Base-by-base conservation (phyloP, 2,329 filamentous ascomycete genomes). In the Chaetothyriales sp. region DNA sequence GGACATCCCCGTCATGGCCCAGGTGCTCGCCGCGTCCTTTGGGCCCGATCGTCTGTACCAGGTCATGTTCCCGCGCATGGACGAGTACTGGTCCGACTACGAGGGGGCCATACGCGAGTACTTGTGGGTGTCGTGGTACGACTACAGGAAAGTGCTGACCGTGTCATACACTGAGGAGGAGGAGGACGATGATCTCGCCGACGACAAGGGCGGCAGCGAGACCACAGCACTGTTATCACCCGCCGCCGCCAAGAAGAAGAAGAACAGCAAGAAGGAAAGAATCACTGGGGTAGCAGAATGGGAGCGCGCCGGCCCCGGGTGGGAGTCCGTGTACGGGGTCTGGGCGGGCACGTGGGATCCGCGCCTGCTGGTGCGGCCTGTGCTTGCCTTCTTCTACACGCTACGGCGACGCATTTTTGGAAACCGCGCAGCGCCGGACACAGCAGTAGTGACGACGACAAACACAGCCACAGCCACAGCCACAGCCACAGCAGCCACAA, bases 391-490 rank as follows among this genome's bases (percentile, higher is more conserved):
- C 2, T 53, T 42, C 22, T 46, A 48, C 46, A 28, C 22, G 3
- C 5, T 49, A 2, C 51, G 49, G 3, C 46, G 51, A 28, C 46
- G 20, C 19, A 6, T 49, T 15, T 45, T 45, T 22, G 39, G 25
- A 19, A 53, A 49, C 46, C 45, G 50, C 39, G 49, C 54, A 28
- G 50, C 52, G 3, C 28, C 49, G 7, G 55, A 50, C 28, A n/a
- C n/a, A n/a, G n/a, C n/a, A n/a, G n/a, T n/a, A n/a, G n/a, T n/a
- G n/a, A n/a, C n/a, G n/a, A n/a, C n/a, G n/a, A n/a, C n/a, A n/a
- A n/a, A n/a, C n/a, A n/a, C n/a, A n/a, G n/a, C 59, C 64, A n/a
- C 63, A 66, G 5, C 62, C 65, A 4, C 63, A 9, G 12, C 59
- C 64, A n/a, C 63, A 66, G 5, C 62, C 65, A 4, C 63, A 9